A percentile compares a stretch with the other conserved stretches of the same genome.
phyloP scores from a whole-genome alignment of 2,329 filamentous ascomycete genomes.

The Shiraia sp. region DNA sequence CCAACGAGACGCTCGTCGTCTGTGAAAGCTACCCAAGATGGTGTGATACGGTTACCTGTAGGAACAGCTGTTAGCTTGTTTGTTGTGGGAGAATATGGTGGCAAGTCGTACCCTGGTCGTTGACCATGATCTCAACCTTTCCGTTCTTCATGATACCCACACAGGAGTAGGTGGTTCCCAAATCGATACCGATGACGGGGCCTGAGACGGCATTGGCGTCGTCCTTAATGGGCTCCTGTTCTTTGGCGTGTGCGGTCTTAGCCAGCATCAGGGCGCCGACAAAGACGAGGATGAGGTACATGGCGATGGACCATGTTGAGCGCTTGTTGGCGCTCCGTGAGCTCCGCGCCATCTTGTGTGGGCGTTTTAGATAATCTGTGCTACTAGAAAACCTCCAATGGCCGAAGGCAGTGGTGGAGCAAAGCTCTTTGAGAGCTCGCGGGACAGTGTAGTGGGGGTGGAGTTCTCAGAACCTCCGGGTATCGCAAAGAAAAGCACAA shows the following conservation, averaged over 20 bases:
- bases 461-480: slow-evolving; percentile 31
- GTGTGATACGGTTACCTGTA: slow-evolving; percentile 49
- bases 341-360: slow-evolving; percentile 60
- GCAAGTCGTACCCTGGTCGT: slow-evolving; percentile 45
- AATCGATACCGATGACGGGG: slow-evolving; percentile 75
- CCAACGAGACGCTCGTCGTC: slow-evolving; percentile 96
- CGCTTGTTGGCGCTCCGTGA: slow-evolving; percentile 70
- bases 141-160: slow-evolving; percentile 69
- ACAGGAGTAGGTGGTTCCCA: slow-evolving; percentile 93
- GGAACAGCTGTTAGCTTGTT: slow-evolving; percentile 25
- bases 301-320: slow-evolving; percentile 83
- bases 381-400: slow-evolving; percentile 19
- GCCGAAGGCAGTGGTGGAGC: slow-evolving; percentile 19
- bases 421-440: slow-evolving; percentile 32
- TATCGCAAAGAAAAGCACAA: slow-evolving; percentile 31
- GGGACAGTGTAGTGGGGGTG: slow-evolving; percentile 17
- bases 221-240: slow-evolving; percentile 66
- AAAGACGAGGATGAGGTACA: slow-evolving; percentile 90
- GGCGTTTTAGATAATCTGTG: slow-evolving; percentile 23
- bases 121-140: slow-evolving; percentile 50
- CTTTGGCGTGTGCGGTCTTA: slow-evolving; percentile 71
- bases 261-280: slow-evolving; percentile 83
- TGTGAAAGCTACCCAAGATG: slow-evolving; percentile 91
- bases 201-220: slow-evolving; percentile 57
- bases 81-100: background rate